Evolutionary conservation across 2,329 filamentous ascomycete species (phyloP), one percentile per base, ranked within the genome.

Genomic region (Tricladium varicosporioides): DNA sequence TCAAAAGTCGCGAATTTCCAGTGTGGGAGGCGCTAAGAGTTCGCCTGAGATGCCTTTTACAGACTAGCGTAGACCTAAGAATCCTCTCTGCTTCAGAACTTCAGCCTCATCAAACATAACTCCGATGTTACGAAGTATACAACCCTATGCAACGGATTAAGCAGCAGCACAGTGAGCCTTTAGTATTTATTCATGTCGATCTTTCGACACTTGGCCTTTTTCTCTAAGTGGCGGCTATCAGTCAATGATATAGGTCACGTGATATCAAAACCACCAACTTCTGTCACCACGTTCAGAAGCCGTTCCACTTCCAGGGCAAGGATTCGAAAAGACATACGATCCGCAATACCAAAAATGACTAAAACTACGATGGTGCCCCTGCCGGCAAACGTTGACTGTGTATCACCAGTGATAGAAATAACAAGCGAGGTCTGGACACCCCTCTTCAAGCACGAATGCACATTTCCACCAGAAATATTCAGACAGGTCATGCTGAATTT

Each of bases 401-500:
- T 66, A 27, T 69, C 73, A 13, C 66, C 64, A 13, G 54, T 78
- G 16, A 66, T 72, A 51, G 73, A 76, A 56, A 61, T 63, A 33
- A 69, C 71, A 15, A 69, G 65, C 18, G 66, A 70, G 15, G 60
- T 54, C 51, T 87, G 84, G 84, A 73, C 74, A 51, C 82, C 82
- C 46, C 74, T 85, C 58, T 80, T 78, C 64, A 75, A 73, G 59
- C 80, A 84, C 63, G 69, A 64, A 18, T 90, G 88, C 69, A 77
- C 76, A 11, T 92, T 92, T 68, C 74, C 79, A 14, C 79, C 85
- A 1, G 76, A 79, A 31, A 76, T 84, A 54, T 93, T 92, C 69
- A 73, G 78, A 58, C 72, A 79, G 43, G 85, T 89, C 50, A 89
- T 91, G 84, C 74, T 84, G 64, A 91, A 92, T 66, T 76, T 92